Evolutionary conservation across 331 rosid genomes (phyloP), one percentile per base, ranked within the genome.

Genomic region (Malus hybrid): DNA sequence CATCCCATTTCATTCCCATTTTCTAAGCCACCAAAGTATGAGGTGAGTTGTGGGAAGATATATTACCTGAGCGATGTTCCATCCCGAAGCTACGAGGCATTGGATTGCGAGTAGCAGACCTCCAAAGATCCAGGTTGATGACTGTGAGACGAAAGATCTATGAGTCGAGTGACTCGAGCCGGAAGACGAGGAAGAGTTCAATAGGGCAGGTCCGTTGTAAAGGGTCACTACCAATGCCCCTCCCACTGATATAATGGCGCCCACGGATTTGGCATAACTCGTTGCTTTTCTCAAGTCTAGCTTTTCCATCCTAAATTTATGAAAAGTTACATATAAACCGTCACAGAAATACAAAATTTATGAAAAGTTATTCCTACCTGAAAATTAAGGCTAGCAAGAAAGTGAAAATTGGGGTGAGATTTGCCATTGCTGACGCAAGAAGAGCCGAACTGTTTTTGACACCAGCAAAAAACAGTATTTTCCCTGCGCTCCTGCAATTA

Each of bases 181-280:
- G 1, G 80, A 55, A 24, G 79, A 27, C 2, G 50, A 68, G 4
- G 73, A 54, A 33, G 12, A 5, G 27, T 27, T 52, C 19, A 84
- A 14, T 3, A 80, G 13, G 14, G 66, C 67, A 16, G 88, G 76
- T 3, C 88, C 88, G 42, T 81, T 72, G 69, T 71, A 84, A n/a
- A 81, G 69, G 32, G 88, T 84, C 34, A 81, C 80, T 15, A 84
- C 7, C 33, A 79, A 75, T 48, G 83, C 85, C 62, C 85, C 88
- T 14, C 68, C 39, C 3, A 81, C 75, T 46, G 83, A 66, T 27
- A 81, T 18, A 52, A 84, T 71, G 74, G 85, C 52, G 59, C 88
- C 88, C 34, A 81, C n/a, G 70, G 59, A 67, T 71, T 78, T 84
- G 24, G 85, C 83, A 32, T 73, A 72, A 39, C 87, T 71, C 55